A percentile compares a stretch with the other conserved stretches of the same genome.
Conservation (phyloP, 192 early-diverging fungal genomes). For the Dispira simplex region DNA sequence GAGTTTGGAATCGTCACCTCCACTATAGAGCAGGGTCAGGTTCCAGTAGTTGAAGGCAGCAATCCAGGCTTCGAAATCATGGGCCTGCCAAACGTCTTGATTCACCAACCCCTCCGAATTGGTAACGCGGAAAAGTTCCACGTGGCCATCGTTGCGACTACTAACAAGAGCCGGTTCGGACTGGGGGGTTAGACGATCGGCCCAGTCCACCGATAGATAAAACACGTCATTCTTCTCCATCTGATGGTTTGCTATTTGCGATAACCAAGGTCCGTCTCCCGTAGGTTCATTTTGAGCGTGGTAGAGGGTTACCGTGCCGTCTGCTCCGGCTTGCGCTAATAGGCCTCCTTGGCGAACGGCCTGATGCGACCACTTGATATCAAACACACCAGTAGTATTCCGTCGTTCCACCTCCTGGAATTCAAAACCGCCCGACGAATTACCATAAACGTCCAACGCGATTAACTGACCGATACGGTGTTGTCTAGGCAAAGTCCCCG, state of each 20-base stretch:
- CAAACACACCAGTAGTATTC: constrained; percentile 47
- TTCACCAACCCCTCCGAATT: constrained; percentile 22
- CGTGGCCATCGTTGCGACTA: constrained; percentile 63
- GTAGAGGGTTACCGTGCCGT: constrained; percentile 38
- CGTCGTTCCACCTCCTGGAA: constrained; percentile 28
- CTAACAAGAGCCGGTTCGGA: constrained; percentile 29
- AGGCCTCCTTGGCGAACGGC: constrained; percentile 27
- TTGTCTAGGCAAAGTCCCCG: background rate
- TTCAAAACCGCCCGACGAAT: background rate
- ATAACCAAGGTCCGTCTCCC: constrained; percentile 17
- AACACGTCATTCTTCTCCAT: constrained; percentile 37
- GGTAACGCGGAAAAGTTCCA: constrained; percentile 34
- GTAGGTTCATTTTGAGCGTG: constrained; percentile 21
- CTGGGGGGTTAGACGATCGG: constrained; percentile 29
- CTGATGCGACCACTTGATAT: constrained; percentile 56
- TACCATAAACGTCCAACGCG: background rate
- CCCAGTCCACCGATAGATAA: constrained; percentile 84
- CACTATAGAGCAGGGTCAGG: constrained; percentile 44
- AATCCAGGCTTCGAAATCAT: constrained; percentile 90
- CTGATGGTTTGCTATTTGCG: constrained; percentile 18
- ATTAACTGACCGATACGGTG: constrained; percentile 6
- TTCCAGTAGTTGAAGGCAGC: constrained; percentile 77
- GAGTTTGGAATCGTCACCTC: constrained; percentile 75
- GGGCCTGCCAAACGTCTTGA: constrained; percentile 51
- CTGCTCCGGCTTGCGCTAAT: constrained; percentile 42